phyloP scores from a whole-genome alignment of 2,329 filamentous ascomycete genomes.

The Claviceps capensis region DNA sequence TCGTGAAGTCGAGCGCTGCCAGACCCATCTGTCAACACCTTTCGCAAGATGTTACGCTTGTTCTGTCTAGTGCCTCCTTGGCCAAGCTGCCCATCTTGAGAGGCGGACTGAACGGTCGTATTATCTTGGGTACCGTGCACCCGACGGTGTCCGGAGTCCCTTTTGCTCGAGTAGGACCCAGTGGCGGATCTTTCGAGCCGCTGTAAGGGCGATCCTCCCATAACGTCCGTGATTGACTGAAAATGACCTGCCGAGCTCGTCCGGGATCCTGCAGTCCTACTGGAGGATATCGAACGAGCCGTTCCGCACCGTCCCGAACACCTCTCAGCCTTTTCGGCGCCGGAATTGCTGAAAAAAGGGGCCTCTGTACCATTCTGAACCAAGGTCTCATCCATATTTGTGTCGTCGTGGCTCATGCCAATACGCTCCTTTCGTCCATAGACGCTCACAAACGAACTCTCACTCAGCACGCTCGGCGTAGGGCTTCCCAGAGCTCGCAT shows the following conservation, averaged over 20 bases:
- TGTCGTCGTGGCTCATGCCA: constrained; percentile 11
- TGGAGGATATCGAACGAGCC: not conserved
- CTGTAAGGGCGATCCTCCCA: constrained; percentile 27
- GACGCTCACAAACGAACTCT: constrained; percentile 53
- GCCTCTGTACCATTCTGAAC: constrained; percentile 15
- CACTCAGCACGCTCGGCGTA: constrained; percentile 49
- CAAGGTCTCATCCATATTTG: constrained; percentile 17
- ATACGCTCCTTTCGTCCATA: constrained; percentile 32
- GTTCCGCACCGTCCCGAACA: not conserved
- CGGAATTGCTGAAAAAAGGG: not conserved
- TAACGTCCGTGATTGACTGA: constrained; percentile 28
- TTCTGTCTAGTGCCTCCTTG: constrained; percentile 26
- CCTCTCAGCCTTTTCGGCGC: not conserved
- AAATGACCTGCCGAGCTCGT: constrained; percentile 22
- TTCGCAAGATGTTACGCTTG: constrained; percentile 33
- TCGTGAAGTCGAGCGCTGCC: constrained; percentile 27
- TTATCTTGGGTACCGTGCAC: constrained; percentile 14
- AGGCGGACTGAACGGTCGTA: constrained; percentile 6
- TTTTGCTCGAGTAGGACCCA: constrained; percentile 12
- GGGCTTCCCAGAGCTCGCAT: constrained; percentile 38
- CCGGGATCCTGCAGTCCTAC: constrained; percentile 6
- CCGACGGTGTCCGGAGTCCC: constrained; percentile 16
- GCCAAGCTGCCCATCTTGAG: constrained; percentile 9
- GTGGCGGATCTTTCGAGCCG: constrained; percentile 33
- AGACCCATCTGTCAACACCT: constrained; percentile 33